Percentiles rank a stretch among this genome's conserved stretches.
Evolutionary conservation across 495 filamentous ascomycete genomes (phyloP).

Genomic region (Pseudomonodictys pantanalensis): DNA sequence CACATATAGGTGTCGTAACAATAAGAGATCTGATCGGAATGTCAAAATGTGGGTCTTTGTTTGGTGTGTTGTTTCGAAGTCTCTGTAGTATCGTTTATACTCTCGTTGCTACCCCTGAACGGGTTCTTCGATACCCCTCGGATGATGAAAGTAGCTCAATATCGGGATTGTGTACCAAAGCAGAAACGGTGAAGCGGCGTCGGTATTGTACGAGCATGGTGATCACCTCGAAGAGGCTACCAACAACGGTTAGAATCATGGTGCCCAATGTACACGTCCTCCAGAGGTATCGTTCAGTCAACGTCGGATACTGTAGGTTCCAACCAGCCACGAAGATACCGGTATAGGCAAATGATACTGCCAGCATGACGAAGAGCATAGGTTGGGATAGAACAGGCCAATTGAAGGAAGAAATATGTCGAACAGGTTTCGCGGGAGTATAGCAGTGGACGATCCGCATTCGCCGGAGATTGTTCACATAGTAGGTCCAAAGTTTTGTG

Average conservation of each 20-base stretch:
- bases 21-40: constrained; percentile 9
- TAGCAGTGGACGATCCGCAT: background rate
- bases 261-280: background rate
- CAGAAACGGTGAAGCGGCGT: background rate
- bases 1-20: constrained; percentile 8
- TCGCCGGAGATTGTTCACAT: constrained; percentile 7
- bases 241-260: background rate
- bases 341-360: background rate
- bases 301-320: constrained; percentile 26
- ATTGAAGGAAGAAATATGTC: background rate
- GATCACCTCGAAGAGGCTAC: background rate
- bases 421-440: background rate
- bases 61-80: background rate
- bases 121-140: background rate
- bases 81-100: background rate
- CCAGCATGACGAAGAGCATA: background rate
- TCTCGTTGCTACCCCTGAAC: background rate
- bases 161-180: background rate
- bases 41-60: background rate
- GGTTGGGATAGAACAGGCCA: background rate
- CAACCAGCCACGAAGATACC: constrained; percentile 22
- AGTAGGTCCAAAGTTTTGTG: constrained; percentile 10
- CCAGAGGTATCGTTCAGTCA: constrained; percentile 21
- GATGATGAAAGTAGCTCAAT: background rate
- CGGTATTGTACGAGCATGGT: background rate